Conservation (phyloP, 1,284 basidiomycete species). For the Tranzscheliella williamsii region DNA sequence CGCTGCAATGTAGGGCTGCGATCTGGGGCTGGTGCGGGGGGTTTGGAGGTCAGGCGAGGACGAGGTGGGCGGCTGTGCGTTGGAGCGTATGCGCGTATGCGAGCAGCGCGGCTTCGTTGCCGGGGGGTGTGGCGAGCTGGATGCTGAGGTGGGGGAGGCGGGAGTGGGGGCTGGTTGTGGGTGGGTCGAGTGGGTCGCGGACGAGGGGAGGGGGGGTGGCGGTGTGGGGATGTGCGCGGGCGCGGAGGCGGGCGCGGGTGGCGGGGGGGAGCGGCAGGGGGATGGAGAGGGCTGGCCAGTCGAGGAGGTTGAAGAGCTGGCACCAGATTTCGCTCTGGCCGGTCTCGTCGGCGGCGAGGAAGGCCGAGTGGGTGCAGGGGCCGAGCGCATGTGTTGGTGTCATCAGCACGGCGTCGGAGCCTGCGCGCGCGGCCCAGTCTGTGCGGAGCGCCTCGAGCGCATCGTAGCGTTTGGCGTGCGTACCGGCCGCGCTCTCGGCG, state of each 20-base stretch:
- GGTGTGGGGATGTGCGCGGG: no score
- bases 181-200: no score
- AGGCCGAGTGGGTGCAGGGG: not conserved
- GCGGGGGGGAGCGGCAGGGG: no score
- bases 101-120: slow-evolving; percentile 8
- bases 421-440: slow-evolving; percentile 1
- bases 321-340: slow-evolving; percentile 21
- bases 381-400: slow-evolving; percentile 24
- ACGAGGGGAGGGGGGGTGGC: no score
- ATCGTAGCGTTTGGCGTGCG: no score
- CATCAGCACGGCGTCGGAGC: slow-evolving; percentile 17
- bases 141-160: slow-evolving; percentile 9
- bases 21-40: no score
- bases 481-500: no score
- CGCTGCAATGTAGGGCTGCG: no score
- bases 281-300: slow-evolving; percentile 22
- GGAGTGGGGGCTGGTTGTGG: not conserved
- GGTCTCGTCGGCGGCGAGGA: slow-evolving; percentile 6
- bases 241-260: no score
- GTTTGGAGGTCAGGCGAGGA: no score
- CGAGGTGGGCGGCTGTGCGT: no score
- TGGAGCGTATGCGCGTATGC: slow-evolving; percentile 7
- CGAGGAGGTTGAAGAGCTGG: slow-evolving; percentile 26
- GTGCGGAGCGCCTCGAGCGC: no score
- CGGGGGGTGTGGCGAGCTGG: slow-evolving; percentile 16